Evolutionary conservation across 768 basidiomycete species (phyloP), one percentile per base, ranked within the genome.

Genomic region (Panaeolus papilionaceus): DNA sequence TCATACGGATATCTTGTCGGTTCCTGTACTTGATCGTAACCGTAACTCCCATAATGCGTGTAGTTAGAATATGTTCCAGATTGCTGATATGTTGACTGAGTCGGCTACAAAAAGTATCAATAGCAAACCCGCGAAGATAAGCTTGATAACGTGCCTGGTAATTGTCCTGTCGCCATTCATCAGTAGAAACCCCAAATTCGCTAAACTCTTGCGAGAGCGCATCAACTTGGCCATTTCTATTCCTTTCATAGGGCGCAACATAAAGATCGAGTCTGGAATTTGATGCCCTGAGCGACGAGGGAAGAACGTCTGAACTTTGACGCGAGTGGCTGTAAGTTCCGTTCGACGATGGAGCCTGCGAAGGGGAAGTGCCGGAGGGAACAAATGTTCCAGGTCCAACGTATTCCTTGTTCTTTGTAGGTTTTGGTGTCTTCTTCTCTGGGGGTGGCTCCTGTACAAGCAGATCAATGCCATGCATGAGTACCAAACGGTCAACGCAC

Each of bases 361-460:
- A 79, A 63, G 75, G 68, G 38, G 74, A 65, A 40, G 68, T 66
- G 23, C 83, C 85, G 18, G 82, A 77, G 2, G 93, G 88, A 7
- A 88, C 80, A 73, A 95, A 95, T 38, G 85, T 86, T 62, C 94
- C 94, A 8, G 91, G 90, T 0, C 94, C 94, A 28, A 88, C 91
- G 70, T 95, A 95, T 62, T 91, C 87, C 67, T 83, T 84, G 65
- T 75, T 81, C 68, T 83, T 84, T 7, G 82, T 80, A 23, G 84
- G 78, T 72, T 87, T 89, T 39, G 83, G 77, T 12, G 82, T 68
- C 71, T 88, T 92, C 79, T 92, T 93, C 71, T 87, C 87, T n/a
- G 93, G 94, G 5, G 90, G 84, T 40, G 90, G 89, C 78, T 91
- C 93, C 93, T 94, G 71, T 54, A 68, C 14, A 12, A 66, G 70